Evolutionary conservation across 106 monocot genomes (phyloP), one percentile per base, ranked within the genome.

Genomic region (Acorus calamus): DNA sequence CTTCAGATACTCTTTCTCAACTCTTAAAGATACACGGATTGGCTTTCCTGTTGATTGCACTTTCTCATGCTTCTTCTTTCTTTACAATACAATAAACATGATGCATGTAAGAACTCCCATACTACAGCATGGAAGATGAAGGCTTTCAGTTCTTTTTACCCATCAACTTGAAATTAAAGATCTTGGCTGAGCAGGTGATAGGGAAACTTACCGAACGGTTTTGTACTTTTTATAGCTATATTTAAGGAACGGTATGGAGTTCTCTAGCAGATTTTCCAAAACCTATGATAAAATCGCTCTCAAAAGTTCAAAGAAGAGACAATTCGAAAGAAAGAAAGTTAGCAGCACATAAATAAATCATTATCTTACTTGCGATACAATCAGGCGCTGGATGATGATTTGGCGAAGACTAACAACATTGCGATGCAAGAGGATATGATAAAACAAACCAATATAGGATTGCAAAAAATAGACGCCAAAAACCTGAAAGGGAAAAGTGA

Each of bases 401-500:
- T 88, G 80, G 42, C 85, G 84, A 63, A 93, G 85, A 68, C 76
- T 72, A 41, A 71, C 50, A n/a, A 93, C 69, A 63, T 93, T 78
- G 8, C 88, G 78, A 54, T 93, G 76, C 55, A 83, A 66, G 48
- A 85, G 76, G 13, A 77, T 73, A 74, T 93, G 92, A 72, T 93
- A 93, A 69, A 93, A 93, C 71, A 93, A 56, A 8, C 92, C 92
- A 65, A 93, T 93, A 61, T 93, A 93, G 49, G 88, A 85, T 71
- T 93, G 92, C 88, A 93, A 83, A 63, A 93, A 93, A 69, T 93
- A 93, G 62, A 93, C 88, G 47, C 88, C 92, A 81, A 93, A 93
- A 50, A 88, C 92, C 92, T 93, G 70, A 76, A 57, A 14, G 6
- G 50, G 41, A 28, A 64, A 8, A 51, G 44, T 57, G n/a, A 53